Base-by-base conservation (phyloP, 192 early-diverging fungal genomes). In the Chytriomyces confervae region DNA sequence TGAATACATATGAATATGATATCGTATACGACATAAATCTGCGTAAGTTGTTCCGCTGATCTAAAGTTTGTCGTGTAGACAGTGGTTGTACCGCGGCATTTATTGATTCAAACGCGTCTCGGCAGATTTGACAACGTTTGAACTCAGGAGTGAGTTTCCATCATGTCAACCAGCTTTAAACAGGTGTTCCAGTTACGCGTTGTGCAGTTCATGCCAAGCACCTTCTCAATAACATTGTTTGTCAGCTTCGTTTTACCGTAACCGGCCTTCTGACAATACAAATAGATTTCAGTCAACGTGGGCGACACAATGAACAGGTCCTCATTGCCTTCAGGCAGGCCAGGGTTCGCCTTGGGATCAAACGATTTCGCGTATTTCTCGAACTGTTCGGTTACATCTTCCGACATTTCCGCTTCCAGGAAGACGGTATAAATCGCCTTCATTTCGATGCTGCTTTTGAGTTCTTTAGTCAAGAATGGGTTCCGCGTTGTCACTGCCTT, bases 191-290 rank as follows among this genome's bases (percentile, higher is more conserved):
- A 63, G 63, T 74, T 74, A 18, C 72, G 57, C 10, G 72, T 74
- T 11, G 72, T 74, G 9, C 61, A 57, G 46, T 13, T 13, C 16
- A 61, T 11, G 16, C 66, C 66, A 20, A 47, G 46, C 45, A 49
- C 72, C 62, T 63, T 61, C 45, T 74, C 72, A 47, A 74, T 74
- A 11, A 46, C 72, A 44, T 74, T 74, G 13, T 74, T 74, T 7
- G 61, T 62, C 11, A 74, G 9, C 61, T 74, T 74, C 6, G 72
- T 74, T 18, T 46, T 20, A 47, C 60, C 72, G 48, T 74, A 74
- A 45, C 72, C 72, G 16, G 53, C 53, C 53, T 57, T 20, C 20
- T 13, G 53, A 57, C 53, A 57, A 5, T n/a, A 57, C 20, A 57
- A 1, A 57, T 57, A 57, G 53, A 57, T 20, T 20, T 57, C 53